Evolutionary conservation across 2,329 filamentous ascomycete genomes (phyloP).

Genomic region (Daldinia eschscholtzii): DNA sequence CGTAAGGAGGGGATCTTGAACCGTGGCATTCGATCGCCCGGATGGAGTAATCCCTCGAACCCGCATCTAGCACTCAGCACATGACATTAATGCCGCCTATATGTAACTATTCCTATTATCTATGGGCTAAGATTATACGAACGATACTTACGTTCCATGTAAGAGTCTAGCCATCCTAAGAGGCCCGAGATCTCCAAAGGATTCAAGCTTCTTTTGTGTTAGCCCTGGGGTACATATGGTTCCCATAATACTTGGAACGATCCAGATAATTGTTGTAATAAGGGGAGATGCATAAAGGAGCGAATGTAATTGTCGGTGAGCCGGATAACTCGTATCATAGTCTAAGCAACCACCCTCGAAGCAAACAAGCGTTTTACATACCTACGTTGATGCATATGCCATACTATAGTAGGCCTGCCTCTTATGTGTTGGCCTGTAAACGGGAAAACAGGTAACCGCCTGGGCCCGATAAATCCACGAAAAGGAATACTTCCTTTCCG

Average conservation of each 20-base stretch:
- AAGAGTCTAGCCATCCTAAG: neutral
- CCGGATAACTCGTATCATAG: slow-evolving; percentile 14
- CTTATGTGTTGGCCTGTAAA: slow-evolving; percentile 10
- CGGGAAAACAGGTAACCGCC: slow-evolving; percentile 7
- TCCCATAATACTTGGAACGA: slow-evolving; percentile 11
- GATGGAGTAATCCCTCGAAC: slow-evolving; percentile 39
- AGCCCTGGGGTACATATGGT: slow-evolving; percentile 36
- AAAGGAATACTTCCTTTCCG: neutral
- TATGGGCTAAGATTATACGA: slow-evolving; percentile 21
- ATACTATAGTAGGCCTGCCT: slow-evolving; percentile 1
- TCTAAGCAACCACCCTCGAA: slow-evolving; percentile 32
- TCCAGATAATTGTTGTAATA: slow-evolving; percentile 7
- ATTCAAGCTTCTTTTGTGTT: slow-evolving; percentile 42
- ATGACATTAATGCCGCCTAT: slow-evolving; percentile 30
- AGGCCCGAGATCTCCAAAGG: slow-evolving; percentile 18
- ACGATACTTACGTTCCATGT: slow-evolving; percentile 9
- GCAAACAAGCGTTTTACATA: slow-evolving; percentile 32
- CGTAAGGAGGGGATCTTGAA: slow-evolving; percentile 28
- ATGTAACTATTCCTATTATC: slow-evolving; percentile 12
- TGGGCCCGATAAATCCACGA: slow-evolving; percentile 10
- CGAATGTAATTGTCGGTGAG: slow-evolving; percentile 36
- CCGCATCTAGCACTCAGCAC: slow-evolving; percentile 39
- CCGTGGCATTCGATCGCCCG: slow-evolving; percentile 29
- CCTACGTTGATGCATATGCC: neutral
- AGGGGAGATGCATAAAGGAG: slow-evolving; percentile 21